Evolutionary conservation across 345 rosid genomes (phyloP), one percentile per base, ranked within the genome.

Genomic region (Ceriops tagal): DNA sequence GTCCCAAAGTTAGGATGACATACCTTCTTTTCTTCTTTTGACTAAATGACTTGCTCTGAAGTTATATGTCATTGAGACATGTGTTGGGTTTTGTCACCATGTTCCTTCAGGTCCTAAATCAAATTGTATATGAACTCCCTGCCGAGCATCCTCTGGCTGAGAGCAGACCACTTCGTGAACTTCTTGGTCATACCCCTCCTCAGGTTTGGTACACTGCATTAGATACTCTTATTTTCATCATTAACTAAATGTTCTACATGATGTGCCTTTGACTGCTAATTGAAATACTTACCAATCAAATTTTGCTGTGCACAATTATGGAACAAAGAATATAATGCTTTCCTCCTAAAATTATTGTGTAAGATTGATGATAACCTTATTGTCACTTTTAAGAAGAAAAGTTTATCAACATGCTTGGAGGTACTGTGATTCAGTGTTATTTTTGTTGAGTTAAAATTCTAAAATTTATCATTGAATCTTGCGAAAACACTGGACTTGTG

Each of bases 41-140:
- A 18, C 20, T 61, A 27, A 19, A 61, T 61, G 10, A 43, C 49
- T 52, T 5, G 31, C 37, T 47, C 65, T 66, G 39, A 58, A n/a
- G 51, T 49, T 66, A 32, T 49, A 21, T 21, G 58, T 26, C 58
- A 55, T 46, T 73, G 62, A 66, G 47, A 30, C 43, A 13, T 24
- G 24, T 18, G 49, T 28, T 35, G n/a, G 46, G 31, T 58, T 62
- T 53, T 53, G 18, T 62, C 61, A n/a, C 68, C 8, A 58, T 35
- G 11, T 21, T 61, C 69, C 22, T 64, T 16, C 76, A 93, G 97
- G 87, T 93, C 74, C 78, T 93, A 32, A 91, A 93, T 88, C 98
- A 91, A 88, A 93, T 93, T 74, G 91, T 91, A n/a, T 91, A 83
- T 49, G 93, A 83, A 80, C 89, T 93, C 78, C 97, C 97, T 62